Evolutionary conservation across 306 rosid species (phyloP).

Genomic region (Malus fusca): DNA sequence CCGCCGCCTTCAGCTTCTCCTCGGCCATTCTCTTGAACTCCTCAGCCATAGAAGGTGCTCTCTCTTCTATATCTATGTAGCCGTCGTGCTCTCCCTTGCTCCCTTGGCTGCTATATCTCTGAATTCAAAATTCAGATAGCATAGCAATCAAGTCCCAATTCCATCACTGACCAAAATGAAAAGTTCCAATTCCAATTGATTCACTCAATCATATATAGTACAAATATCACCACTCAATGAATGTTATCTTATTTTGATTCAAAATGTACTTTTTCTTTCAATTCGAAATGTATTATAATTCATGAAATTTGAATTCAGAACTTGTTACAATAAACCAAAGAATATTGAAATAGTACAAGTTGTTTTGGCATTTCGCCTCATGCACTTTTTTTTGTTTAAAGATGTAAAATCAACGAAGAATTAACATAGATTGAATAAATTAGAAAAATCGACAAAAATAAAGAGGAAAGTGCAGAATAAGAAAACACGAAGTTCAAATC

Average conservation of each 20-base stretch:
- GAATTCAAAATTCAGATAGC: not conserved
- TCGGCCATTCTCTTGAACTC: constrained; percentile 17
- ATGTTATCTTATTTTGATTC: not conserved
- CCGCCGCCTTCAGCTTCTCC: constrained; percentile 17
- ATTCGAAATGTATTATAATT: too few species aligned
- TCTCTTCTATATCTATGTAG: not conserved
- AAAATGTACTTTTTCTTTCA: not conserved
- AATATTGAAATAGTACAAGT: too few species aligned
- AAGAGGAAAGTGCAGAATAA: too few species aligned
- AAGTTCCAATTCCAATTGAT: not conserved
- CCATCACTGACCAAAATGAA: too few species aligned
- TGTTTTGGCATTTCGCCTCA: too few species aligned
- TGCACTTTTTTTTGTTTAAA: too few species aligned
- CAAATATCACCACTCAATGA: not conserved
- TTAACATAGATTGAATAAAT: too few species aligned
- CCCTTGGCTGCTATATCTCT: not conserved
- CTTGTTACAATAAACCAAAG: too few species aligned
- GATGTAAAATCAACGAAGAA: too few species aligned
- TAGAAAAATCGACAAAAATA: too few species aligned
- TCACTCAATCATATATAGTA: not conserved
- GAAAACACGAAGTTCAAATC: too few species aligned
- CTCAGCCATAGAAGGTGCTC: constrained; percentile 26
- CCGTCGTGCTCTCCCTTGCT: not conserved
- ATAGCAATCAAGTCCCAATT: not conserved
- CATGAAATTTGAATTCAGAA: too few species aligned